phyloP scores from a whole-genome alignment of 202 grass and related monocot species.

The Cymbopogon flexuosus region DNA sequence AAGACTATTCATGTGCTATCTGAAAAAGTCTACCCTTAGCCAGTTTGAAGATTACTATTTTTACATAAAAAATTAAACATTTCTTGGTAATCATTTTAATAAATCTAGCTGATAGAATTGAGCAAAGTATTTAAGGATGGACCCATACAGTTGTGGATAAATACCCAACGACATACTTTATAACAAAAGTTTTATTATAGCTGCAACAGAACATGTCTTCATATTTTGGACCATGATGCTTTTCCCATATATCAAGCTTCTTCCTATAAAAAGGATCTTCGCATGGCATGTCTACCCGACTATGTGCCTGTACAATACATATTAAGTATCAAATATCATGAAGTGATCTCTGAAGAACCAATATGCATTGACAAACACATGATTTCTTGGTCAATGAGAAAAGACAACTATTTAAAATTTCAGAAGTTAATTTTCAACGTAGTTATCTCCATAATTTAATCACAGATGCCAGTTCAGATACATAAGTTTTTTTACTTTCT shows the following conservation, averaged over 20 bases:
- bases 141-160: background rate
- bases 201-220: constrained; percentile 22
- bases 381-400: constrained; percentile 12
- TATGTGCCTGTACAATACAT: constrained; percentile 47
- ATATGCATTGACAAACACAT: constrained; percentile 19
- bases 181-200: constrained; percentile 15
- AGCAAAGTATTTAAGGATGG: constrained; percentile 11
- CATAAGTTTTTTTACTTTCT: background rate
- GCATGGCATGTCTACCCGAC: constrained; percentile 46
- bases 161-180: constrained; percentile 53
- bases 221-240: constrained; percentile 41
- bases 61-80: background rate
- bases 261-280: constrained; percentile 49
- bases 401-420: constrained; percentile 1
- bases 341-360: constrained; percentile 4
- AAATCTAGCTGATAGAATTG: constrained; percentile 11
- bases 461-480: background rate
- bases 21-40: background rate
- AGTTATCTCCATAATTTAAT: background rate
- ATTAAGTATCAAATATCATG: constrained; percentile 10
- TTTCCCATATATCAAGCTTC: constrained; percentile 52
- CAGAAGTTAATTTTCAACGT: background rate
- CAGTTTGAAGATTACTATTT: constrained; percentile 1
- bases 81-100: background rate
- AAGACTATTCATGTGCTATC: background rate